These are phyloP conservation scores for Raffaelea deltoideospora DNA, from an alignment of 2,329 filamentous ascomycete genomes.

Conservation along the genomic window DNA sequence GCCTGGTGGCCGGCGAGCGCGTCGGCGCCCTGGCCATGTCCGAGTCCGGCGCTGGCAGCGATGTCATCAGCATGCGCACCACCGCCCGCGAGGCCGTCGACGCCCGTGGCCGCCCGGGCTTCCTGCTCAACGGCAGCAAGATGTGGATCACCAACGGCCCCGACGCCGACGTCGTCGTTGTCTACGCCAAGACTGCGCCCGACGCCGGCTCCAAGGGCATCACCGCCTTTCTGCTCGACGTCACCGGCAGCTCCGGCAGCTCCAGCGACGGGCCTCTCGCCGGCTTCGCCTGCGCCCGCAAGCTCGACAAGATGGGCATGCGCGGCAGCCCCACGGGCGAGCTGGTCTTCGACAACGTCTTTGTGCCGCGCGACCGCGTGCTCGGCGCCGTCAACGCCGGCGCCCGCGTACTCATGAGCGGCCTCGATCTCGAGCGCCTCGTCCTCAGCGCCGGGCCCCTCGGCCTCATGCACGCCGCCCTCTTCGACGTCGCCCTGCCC, in stretches of 20 bases:
- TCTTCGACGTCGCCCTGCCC: conserved; percentile 75
- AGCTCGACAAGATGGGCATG: conserved; percentile 98
- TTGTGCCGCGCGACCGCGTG: conserved; percentile 70
- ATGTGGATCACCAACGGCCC: conserved; percentile 99
- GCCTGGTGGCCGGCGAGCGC: conserved; percentile 62
- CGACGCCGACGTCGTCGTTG: conserved; percentile 80
- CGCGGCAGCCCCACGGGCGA: conserved; percentile 92
- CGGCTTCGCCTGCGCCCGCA: conserved; percentile 77
- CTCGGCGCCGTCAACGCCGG: conserved; percentile 69
- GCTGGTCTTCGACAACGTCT: conserved; percentile 78
- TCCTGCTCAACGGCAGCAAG: conserved; percentile 75
- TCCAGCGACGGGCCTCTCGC: too few relatives aligned
- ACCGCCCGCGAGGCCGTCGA: conserved; percentile 67
- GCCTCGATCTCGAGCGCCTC: conserved; percentile 82
- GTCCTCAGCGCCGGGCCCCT: conserved; percentile 83
- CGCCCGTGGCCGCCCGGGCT: conserved; percentile 51
- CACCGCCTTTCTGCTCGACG: conserved; percentile 80
- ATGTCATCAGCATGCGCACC: conserved; percentile 93
- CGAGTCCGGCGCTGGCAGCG: conserved; percentile 77
- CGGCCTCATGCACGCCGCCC: conserved; percentile 82
- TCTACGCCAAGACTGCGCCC: conserved; percentile 92
- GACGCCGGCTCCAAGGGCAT: conserved; percentile 75
- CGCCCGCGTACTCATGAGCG: conserved; percentile 88
- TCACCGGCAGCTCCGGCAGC: conserved; percentile 25
- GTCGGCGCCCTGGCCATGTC: conserved; percentile 91